Percentiles rank a stretch among this genome's conserved stretches.
These are phyloP conservation scores for Ogataea dorogensis DNA, from an alignment of 805 yeast species.

Conservation along the genomic window DNA sequence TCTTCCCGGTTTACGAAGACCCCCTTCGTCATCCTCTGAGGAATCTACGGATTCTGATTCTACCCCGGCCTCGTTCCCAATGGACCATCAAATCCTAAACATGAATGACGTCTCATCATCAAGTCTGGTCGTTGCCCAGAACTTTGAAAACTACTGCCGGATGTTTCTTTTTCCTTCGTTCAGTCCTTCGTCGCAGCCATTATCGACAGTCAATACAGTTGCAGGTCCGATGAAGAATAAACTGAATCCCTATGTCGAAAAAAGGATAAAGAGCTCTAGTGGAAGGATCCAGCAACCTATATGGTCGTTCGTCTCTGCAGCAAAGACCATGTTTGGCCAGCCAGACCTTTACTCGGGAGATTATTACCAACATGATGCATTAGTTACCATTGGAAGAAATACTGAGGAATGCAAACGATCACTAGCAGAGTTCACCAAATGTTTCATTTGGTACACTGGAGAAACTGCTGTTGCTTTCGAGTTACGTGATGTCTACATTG, in stretches of 20 bases:
- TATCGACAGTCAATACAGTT: constrained; percentile 2
- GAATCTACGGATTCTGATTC: constrained; percentile 9
- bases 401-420: constrained; percentile 29
- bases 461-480: constrained; percentile 53
- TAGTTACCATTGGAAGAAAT: constrained; percentile 35
- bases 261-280: constrained; percentile 22
- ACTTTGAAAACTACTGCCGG: constrained; percentile 39
- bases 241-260: constrained; percentile 26
- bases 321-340: constrained; percentile 47
- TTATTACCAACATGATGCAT: constrained; percentile 35
- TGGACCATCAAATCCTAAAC: constrained; percentile 31
- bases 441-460: constrained; percentile 49
- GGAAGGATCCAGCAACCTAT: constrained; percentile 43
- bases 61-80: constrained; percentile 34
- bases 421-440: constrained; percentile 29
- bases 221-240: constrained; percentile 15
- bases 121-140: constrained; percentile 36
- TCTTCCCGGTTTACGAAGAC: constrained; percentile 16
- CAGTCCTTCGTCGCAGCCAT: constrained; percentile 8
- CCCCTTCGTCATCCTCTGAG: constrained; percentile 8
- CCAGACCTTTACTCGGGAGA: constrained; percentile 46
- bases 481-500: constrained; percentile 42
- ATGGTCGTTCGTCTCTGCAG: constrained; percentile 53
- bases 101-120: constrained; percentile 37
- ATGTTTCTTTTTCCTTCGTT: constrained; percentile 30